Percentiles rank a stretch among this genome's conserved stretches.
phyloP scores from a whole-genome alignment of 805 yeast genomes.

The Ogataea neopini region DNA sequence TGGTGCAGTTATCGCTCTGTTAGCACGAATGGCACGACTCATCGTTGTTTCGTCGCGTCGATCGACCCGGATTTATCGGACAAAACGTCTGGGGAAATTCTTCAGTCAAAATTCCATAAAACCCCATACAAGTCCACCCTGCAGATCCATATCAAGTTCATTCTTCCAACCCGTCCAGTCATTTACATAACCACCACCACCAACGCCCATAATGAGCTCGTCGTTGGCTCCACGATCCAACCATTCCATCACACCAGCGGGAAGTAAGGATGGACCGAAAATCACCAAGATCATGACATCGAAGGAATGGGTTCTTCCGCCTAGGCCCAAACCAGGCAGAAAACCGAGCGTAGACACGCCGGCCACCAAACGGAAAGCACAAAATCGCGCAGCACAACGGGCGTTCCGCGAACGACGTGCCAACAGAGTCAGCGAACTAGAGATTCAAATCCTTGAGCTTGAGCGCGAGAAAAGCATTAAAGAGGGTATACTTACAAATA shows the following conservation, averaged over 20 bases:
- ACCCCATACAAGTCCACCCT: not conserved
- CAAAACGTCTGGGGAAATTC: not conserved
- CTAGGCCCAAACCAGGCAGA: constrained; percentile 61
- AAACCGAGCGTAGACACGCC: constrained; percentile 64
- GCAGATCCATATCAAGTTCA: not conserved
- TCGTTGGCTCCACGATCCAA: constrained; percentile 26
- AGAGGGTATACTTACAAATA: constrained; percentile 55
- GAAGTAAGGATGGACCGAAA: constrained; percentile 16
- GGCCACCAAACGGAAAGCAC: constrained; percentile 83
- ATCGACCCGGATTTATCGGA: constrained; percentile 1
- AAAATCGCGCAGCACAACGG: constrained; percentile 90
- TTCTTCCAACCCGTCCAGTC: no score
- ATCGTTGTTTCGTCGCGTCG: not conserved
- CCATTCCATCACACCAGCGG: constrained; percentile 20
- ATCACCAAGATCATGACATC: constrained; percentile 57
- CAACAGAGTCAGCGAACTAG: constrained; percentile 75
- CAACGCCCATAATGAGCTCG: constrained; percentile 19
- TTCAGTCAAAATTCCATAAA: not conserved
- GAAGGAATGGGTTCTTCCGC: constrained; percentile 61
- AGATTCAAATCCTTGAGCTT: constrained; percentile 62
- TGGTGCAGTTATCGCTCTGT: no score
- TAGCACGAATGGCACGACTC: no score
- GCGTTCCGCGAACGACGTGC: constrained; percentile 90
- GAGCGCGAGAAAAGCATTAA: constrained; percentile 65
- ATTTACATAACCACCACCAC: no score